Evolutionary conservation across 192 early-diverging fungal genomes (phyloP), one percentile per base, ranked within the genome.

Genomic region (Dimargaris cristalligena): DNA sequence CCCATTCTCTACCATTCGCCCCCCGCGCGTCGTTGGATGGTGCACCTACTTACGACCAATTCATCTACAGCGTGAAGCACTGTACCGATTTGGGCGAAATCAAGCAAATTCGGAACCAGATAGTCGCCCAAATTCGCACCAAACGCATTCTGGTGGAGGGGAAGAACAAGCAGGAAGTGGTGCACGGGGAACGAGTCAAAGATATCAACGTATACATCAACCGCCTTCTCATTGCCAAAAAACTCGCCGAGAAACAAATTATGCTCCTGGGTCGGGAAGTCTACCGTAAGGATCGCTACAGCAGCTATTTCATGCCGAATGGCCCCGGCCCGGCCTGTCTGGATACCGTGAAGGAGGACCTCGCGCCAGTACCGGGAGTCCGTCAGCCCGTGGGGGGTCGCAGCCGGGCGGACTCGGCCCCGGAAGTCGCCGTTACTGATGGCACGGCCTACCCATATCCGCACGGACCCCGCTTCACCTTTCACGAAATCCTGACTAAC

Each of bases 101-200:
- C 46, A 75, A 75, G 41, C 62, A 71, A 6, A 82, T 87, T n/a
- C 60, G 73, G 26, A 81, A 89, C 55, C 80, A 78, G 46, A 75
- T 91, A 46, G 61, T 85, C 33, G 78, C 79, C 16, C 85, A 91
- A 65, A 84, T 90, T 46, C 72, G 80, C 28, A 83, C 80, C 54
- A 85, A 86, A 46, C 64, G 66, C 46, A 61, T 75, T 18, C 57
- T 65, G 60, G 65, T 76, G 65, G 82, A 67, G 51, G 79, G 81
- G 44, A 78, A 77, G 52, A 73, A 74, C 61, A 74, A 75, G 45
- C 77, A 80, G 56, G 88, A 91, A 49, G 82, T 88, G 34, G 79
- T 91, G n/a, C 80, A 91, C 56, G 87, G 88, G 3, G 77, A 80
- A 64, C 78, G 78, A 18, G 88, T 91, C 10, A 63, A 78, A 56